A percentile compares a stretch with the other conserved stretches of the same genome.
phyloP scores from a whole-genome alignment of 2,329 filamentous ascomycete species.

The Leptographium radiaticola region DNA sequence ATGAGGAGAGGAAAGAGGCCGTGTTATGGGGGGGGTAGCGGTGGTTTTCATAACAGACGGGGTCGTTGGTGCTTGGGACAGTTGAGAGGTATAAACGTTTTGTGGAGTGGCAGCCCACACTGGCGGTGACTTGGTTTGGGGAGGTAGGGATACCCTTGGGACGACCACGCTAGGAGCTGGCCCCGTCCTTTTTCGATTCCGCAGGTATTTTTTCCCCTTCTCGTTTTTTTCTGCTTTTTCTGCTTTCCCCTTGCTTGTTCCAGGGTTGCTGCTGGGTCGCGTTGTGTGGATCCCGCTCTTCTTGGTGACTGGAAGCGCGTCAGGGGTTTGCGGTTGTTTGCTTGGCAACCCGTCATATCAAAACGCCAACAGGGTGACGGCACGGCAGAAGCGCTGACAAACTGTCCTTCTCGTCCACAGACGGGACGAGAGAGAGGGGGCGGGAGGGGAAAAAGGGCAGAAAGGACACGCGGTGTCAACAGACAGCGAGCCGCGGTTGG shows the following conservation, averaged over 20 bases:
- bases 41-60: conserved; percentile 4
- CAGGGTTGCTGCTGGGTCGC: conserved; percentile 9
- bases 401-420: not conserved
- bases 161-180: conserved; percentile 4
- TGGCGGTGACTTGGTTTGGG: conserved; percentile 8
- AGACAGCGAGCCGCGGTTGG: too few species aligned
- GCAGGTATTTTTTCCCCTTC: not conserved
- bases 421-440: not conserved
- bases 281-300: conserved; percentile 6
- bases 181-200: not conserved
- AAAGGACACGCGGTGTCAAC: not conserved
- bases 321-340: not conserved
- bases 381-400: too few species aligned
- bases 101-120: conserved; percentile 10
- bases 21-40: not conserved
- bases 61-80: not conserved
- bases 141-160: conserved; percentile 4
- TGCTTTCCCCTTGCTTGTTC: conserved; percentile 1
- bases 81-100: conserved; percentile 6
- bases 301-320: not conserved
- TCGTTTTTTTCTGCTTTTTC: not conserved
- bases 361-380: not conserved
- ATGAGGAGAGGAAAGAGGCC: conserved; percentile 1
- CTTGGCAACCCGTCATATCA: not conserved
- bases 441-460: not conserved